A percentile compares a stretch with the other conserved stretches of the same genome.
phyloP scores from a whole-genome alignment of 1,284 basidiomycete genomes.

The Tilletiaria anomala region DNA sequence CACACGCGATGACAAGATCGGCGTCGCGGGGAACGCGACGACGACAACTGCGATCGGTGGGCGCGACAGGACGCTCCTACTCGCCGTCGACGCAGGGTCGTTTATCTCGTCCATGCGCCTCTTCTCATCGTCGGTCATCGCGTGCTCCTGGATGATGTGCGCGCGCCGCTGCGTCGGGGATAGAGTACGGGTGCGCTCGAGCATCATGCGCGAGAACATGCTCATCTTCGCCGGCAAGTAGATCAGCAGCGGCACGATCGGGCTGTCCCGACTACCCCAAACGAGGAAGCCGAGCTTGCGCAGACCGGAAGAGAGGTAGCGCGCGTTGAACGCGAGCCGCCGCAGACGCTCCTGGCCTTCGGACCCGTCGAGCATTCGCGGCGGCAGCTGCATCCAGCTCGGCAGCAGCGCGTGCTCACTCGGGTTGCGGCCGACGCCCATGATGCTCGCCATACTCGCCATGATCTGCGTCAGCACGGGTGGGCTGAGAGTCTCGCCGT shows the following conservation, averaged over 20 bases:
- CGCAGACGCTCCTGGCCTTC: slow-evolving; percentile 71
- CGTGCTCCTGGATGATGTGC: slow-evolving; percentile 12
- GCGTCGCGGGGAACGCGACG: slow-evolving; percentile 57
- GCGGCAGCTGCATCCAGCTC: slow-evolving; percentile 26
- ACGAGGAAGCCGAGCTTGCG: slow-evolving; percentile 92
- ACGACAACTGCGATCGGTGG: slow-evolving; percentile 35
- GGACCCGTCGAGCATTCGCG: slow-evolving; percentile 22
- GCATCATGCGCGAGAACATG: slow-evolving; percentile 36
- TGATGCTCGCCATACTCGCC: slow-evolving; percentile 86
- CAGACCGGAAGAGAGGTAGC: slow-evolving; percentile 76
- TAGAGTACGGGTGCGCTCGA: slow-evolving; percentile 20
- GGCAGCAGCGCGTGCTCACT: slow-evolving; percentile 30
- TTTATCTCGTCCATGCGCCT: slow-evolving; percentile 9
- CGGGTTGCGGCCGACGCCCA: slow-evolving; percentile 49
- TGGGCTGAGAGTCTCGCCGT: slow-evolving; percentile 81
- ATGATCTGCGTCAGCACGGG: slow-evolving; percentile 81
- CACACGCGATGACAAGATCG: slow-evolving; percentile 74
- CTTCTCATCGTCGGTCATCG: slow-evolving; percentile 12
- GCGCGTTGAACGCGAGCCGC: slow-evolving; percentile 83
- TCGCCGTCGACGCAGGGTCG: slow-evolving; percentile 12
- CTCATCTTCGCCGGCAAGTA: slow-evolving; percentile 60
- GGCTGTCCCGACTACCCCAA: slow-evolving; percentile 78
- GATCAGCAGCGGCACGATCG: slow-evolving; percentile 81
- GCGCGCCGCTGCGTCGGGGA: slow-evolving; percentile 24
- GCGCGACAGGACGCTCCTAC: slow-evolving; percentile 6